A percentile compares a stretch with the other conserved stretches of the same genome.
Conservation (phyloP, 352 stramenopile genomes). For the Phytopythium ostracodes region DNA sequence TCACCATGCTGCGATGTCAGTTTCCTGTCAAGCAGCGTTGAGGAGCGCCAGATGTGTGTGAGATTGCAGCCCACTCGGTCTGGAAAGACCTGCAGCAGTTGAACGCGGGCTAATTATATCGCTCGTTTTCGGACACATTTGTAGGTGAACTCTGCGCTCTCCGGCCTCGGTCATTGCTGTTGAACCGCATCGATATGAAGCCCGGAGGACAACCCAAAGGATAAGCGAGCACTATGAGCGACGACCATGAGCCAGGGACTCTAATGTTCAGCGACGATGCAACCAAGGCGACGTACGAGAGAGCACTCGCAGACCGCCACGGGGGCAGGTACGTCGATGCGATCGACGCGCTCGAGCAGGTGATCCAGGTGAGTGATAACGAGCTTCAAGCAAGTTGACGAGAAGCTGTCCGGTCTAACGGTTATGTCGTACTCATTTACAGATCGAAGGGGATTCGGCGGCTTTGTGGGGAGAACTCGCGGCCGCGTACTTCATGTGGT, state of each 20-base stretch:
- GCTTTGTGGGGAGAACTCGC: slow-evolving; percentile 59
- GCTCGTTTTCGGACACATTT: neutral
- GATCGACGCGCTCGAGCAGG: slow-evolving; percentile 28
- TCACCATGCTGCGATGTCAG: no score
- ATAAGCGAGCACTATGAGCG: neutral
- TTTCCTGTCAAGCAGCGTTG: no score
- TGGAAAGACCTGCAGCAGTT: neutral
- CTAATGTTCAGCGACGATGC: slow-evolving; percentile 20
- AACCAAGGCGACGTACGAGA: slow-evolving; percentile 19
- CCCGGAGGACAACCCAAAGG: neutral
- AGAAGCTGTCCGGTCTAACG: neutral
- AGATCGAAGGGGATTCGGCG: slow-evolving; percentile 55
- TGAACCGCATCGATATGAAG: neutral
- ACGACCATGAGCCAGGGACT: neutral
- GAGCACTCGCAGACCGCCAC: slow-evolving; percentile 32
- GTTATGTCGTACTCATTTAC: neutral
- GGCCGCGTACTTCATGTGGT: slow-evolving; percentile 52
- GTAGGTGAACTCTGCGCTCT: no score
- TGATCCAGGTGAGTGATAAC: slow-evolving; percentile 35
- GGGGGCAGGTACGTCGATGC: slow-evolving; percentile 35
- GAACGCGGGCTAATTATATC: neutral
- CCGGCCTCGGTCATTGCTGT: neutral
- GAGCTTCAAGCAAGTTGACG: neutral
- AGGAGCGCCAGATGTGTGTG: no score
- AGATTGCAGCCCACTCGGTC: no score